phyloP scores from a whole-genome alignment of 352 stramenopile species.

The Elongisporangium undulatum region DNA sequence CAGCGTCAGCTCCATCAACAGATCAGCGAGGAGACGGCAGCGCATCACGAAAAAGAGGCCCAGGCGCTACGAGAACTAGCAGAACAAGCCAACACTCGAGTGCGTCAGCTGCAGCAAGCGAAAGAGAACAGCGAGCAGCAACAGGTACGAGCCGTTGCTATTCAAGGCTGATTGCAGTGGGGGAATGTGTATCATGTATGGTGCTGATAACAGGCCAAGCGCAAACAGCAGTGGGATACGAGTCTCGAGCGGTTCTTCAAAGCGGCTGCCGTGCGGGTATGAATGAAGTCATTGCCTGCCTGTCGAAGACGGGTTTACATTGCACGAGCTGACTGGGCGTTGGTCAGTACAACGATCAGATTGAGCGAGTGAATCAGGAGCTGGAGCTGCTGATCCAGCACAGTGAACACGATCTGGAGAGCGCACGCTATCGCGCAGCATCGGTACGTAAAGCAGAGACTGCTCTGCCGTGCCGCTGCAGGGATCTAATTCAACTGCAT shows the following conservation, averaged over 20 bases:
- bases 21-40: constrained; percentile 8
- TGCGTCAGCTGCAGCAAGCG: constrained; percentile 19
- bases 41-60: constrained; percentile 6
- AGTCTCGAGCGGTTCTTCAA: constrained; percentile 33
- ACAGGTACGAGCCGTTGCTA: constrained; percentile 17
- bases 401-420: constrained; percentile 30
- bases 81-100: constrained; percentile 9
- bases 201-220: constrained; percentile 8
- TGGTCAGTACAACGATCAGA: constrained; percentile 45
- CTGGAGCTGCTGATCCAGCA: constrained; percentile 47
- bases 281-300: too few species aligned
- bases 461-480: not conserved
- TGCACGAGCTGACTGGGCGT: not conserved
- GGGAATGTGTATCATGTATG: not conserved
- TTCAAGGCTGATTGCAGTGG: not conserved
- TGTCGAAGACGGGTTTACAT: too few species aligned
- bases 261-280: constrained; percentile 14
- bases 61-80: constrained; percentile 6
- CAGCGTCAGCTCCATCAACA: constrained; percentile 3
- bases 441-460: constrained; percentile 16
- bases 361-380: constrained; percentile 22
- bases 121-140: constrained; percentile 10
- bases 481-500: not conserved
- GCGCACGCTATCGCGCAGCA: constrained; percentile 47
- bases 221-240: constrained; percentile 16